phyloP scores from a whole-genome alignment of 495 filamentous ascomycete genomes.

The Xylaria telfairii region DNA sequence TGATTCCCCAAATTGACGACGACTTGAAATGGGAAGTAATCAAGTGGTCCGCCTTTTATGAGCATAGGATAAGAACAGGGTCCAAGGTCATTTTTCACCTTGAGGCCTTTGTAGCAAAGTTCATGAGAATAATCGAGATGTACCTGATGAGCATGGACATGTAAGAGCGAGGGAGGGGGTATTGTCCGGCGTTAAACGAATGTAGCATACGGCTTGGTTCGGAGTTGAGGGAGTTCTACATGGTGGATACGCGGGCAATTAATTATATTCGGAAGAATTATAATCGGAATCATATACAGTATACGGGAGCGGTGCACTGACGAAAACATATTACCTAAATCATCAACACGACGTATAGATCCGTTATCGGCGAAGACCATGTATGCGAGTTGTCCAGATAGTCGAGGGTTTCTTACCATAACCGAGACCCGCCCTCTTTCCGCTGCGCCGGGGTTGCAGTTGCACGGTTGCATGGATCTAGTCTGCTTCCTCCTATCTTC shows the following conservation, averaged over 20 bases:
- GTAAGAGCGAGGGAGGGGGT: constrained; percentile 32
- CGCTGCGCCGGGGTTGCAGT: not conserved
- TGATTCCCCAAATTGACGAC: constrained; percentile 86
- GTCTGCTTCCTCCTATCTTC: not conserved
- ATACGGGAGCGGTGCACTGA: not conserved
- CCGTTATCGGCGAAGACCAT: constrained; percentile 20
- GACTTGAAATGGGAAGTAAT: constrained; percentile 89
- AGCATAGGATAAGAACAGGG: constrained; percentile 88
- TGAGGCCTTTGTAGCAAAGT: constrained; percentile 97
- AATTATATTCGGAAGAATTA: not conserved
- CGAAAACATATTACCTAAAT: not conserved
- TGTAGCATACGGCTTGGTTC: not conserved
- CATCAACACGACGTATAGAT: not conserved
- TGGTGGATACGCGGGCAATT: constrained; percentile 12
- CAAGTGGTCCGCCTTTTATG: constrained; percentile 95
- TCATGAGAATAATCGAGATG: constrained; percentile 94
- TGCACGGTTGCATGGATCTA: not conserved
- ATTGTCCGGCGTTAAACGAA: not conserved
- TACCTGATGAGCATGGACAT: constrained; percentile 90
- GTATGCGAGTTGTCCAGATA: not conserved
- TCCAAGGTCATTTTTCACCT: constrained; percentile 97
- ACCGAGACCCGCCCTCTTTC: constrained; percentile 21
- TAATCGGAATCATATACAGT: not conserved
- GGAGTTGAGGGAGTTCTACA: constrained; percentile 23
- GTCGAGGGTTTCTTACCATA: constrained; percentile 2